phyloP scores from a whole-genome alignment of 73 alveolate species.

The Durusdinium trenchii region DNA sequence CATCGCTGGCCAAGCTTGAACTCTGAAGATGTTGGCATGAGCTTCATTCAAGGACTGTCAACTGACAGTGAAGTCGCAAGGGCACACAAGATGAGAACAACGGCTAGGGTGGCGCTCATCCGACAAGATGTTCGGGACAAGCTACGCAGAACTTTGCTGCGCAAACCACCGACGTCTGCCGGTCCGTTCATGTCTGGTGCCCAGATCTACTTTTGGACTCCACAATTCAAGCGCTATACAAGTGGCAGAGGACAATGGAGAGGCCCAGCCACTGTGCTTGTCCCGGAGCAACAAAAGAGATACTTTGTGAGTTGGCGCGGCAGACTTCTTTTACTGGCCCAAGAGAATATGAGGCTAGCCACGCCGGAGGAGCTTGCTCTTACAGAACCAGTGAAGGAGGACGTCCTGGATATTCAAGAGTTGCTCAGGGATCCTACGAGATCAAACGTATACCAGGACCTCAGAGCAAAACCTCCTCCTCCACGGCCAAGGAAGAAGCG shows the following conservation, averaged over 20 bases:
- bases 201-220: slow-evolving; percentile 30
- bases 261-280: not conserved
- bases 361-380: not conserved
- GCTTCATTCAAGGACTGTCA: not conserved
- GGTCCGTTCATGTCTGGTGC: not conserved
- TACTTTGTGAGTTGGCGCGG: slow-evolving; percentile 25
- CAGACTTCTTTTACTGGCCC: not conserved
- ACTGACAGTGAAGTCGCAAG: not conserved
- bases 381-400: not conserved
- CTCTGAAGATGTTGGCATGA: not conserved
- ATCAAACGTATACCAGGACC: not conserved
- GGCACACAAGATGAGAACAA: not conserved
- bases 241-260: not conserved
- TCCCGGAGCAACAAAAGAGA: not conserved
- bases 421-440: not conserved
- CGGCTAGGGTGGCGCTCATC: slow-evolving; percentile 31
- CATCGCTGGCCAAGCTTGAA: not conserved
- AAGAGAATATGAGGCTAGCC: not conserved
- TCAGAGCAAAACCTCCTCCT: not conserved
- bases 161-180: not conserved
- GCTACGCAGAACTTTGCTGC: not conserved
- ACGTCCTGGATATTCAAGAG: not conserved
- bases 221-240: not conserved
- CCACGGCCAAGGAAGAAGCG: not conserved
- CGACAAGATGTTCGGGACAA: slow-evolving; percentile 15